These are phyloP conservation scores for Punica granatum DNA, from an alignment of 345 rosid genomes.

Conservation along the genomic window DNA sequence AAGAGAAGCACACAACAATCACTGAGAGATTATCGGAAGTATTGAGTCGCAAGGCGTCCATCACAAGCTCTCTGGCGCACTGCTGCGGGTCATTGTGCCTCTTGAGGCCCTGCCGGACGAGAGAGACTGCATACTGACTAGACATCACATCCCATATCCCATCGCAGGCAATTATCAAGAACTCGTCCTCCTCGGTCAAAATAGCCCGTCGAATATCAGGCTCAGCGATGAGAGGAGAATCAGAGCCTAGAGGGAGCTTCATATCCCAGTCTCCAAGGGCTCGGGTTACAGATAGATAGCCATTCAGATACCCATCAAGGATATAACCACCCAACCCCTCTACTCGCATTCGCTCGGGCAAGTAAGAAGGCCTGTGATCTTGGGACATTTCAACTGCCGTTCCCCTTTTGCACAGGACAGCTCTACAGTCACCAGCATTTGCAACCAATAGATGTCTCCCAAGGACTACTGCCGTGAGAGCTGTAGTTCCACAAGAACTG, in stretches of 20 bases:
- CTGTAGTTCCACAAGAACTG: conserved; percentile 51
- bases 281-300: conserved; percentile 54
- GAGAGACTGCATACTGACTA: conserved; percentile 67
- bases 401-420: conserved; percentile 75
- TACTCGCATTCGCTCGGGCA: conserved; percentile 60
- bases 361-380: conserved; percentile 62
- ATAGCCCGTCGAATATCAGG: conserved; percentile 53
- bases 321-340: conserved; percentile 49
- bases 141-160: conserved; percentile 86
- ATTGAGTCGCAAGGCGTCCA: conserved; percentile 44
- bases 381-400: conserved; percentile 68
- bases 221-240: conserved; percentile 74
- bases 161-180: conserved; percentile 77
- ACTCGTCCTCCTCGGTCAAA: conserved; percentile 78
- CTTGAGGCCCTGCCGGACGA: conserved; percentile 54
- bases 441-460: conserved; percentile 69
- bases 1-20: conserved; percentile 39
- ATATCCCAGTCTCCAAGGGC: conserved; percentile 91
- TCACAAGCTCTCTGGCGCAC: conserved; percentile 50
- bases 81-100: conserved; percentile 48
- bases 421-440: conserved; percentile 85
- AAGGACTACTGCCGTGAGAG: conserved; percentile 54
- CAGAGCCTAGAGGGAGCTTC: conserved; percentile 52
- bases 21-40: conserved; percentile 55
- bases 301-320: conserved; percentile 50